These are phyloP conservation scores for Clonostachys byssicola DNA, from an alignment of 2,329 filamentous ascomycete species.

Conservation along the genomic window DNA sequence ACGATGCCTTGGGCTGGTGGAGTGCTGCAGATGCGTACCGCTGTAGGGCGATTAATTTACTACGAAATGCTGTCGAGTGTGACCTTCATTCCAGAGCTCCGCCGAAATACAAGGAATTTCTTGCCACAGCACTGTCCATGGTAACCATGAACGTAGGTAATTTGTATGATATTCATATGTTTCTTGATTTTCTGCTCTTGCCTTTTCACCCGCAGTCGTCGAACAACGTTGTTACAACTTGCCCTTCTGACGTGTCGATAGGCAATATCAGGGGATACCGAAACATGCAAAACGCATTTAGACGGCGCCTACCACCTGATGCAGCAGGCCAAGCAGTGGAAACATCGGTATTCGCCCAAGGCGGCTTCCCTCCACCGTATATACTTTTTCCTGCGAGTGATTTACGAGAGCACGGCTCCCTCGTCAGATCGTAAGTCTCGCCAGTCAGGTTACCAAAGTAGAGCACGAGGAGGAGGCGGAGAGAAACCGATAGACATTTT, in stretches of 20 bases:
- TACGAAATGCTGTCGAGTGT: conserved; percentile 11
- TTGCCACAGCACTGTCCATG: conserved; percentile 18
- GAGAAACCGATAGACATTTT: too few species aligned
- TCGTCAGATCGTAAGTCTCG: too few species aligned
- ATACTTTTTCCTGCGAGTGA: conserved; percentile 10
- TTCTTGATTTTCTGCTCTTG: too few species aligned
- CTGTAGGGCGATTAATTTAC: conserved; percentile 9
- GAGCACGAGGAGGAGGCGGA: too few species aligned
- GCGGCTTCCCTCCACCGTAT: conserved; percentile 8
- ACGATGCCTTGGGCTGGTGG: conserved; percentile 9
- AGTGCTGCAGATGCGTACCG: conserved; percentile 4
- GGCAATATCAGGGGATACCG: conserved; percentile 12
- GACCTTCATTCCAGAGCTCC: conserved; percentile 3
- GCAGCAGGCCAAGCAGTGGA: conserved; percentile 3
- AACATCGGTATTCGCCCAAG: conserved; percentile 4
- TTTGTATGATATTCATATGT: too few species aligned
- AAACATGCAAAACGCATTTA: conserved; percentile 8
- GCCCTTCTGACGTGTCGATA: too few species aligned
- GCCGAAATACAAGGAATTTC: conserved; percentile 17
- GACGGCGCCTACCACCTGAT: conserved; percentile 7
- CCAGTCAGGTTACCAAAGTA: too few species aligned
- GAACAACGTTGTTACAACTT: background rate
- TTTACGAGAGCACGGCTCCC: conserved; percentile 9
- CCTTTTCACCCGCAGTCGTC: background rate
- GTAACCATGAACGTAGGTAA: conserved; percentile 14